Base-by-base conservation (phyloP, 2,329 filamentous ascomycete genomes). In the Incumbomyces delicatus region DNA sequence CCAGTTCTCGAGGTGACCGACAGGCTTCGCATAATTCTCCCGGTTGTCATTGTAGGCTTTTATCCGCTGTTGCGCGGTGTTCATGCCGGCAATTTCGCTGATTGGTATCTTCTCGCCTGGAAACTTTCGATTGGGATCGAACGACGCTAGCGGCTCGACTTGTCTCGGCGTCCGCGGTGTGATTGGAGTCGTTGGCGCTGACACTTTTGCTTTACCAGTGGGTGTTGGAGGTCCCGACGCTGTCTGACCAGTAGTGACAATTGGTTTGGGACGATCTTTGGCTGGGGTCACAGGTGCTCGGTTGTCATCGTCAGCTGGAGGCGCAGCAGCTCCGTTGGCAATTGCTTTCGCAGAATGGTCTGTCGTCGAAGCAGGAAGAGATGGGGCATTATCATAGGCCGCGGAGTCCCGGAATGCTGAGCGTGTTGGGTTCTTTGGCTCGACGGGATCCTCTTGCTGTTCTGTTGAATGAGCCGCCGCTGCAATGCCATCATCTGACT, bases 11-110 rank as follows among this genome's bases (percentile, higher is more conserved):
- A 96, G 68, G 1, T 89, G 87, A 4, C 84, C 84, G 49, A 95
- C 80, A 61, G 83, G 79, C 11, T 67, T 63, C 0, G 83, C 81
- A 62, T 88, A 87, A 38, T 84, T 76, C 13, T 77, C 68, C 37
- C 87, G 77, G 0, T 85, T 83, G 48, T 83, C 77, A 49, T 86
- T 77, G 61, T 85, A 94, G 12, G 80, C 81, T 36, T 74, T 70
- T 50, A 92, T 85, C 16, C 88, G 80, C 54, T 92, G 81, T 12
- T 73, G 63, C 0, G 80, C 64, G 1, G 76, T 78, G 13, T 76
- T 72, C 41, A 92, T 72, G 7, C 77, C 78, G 57, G 87, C 73
- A 50, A 95, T 94, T 48, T 94, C 84, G 42, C 81, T 78, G 65
- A 94, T 89, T 1, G 76, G 72, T 32, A 77, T 67, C 39, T 34